A percentile compares a stretch with the other conserved stretches of the same genome.
Evolutionary conservation across 1,284 basidiomycete genomes (phyloP).

Genomic region (Bondarzewia mesenterica): DNA sequence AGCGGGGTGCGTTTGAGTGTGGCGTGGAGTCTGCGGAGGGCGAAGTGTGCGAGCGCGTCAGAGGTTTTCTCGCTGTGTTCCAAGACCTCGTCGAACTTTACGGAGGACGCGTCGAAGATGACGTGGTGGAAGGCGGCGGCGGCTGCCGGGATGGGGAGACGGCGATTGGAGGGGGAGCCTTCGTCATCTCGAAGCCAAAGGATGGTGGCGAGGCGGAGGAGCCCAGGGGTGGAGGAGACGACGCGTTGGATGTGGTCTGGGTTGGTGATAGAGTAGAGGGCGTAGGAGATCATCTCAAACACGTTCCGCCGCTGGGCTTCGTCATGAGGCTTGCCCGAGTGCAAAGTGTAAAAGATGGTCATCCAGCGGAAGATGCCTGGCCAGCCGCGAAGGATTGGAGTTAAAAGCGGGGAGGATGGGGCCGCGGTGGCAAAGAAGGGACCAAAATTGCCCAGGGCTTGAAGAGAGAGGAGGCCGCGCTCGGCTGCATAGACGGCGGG

Average conservation of each 20-base stretch:
- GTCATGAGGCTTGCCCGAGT: slow-evolving; percentile 1
- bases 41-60: slow-evolving; percentile 21
- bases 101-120: slow-evolving; percentile 15
- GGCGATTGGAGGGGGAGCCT: slow-evolving; percentile 15
- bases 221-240: slow-evolving; percentile 23
- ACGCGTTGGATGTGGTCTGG: slow-evolving; percentile 19
- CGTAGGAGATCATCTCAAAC: slow-evolving; percentile 22
- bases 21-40: slow-evolving; percentile 20
- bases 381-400: slow-evolving; percentile 23
- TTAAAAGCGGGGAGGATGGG: slow-evolving; percentile 10
- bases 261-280: slow-evolving; percentile 23
- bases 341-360: slow-evolving; percentile 22
- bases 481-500: slow-evolving; percentile 11
- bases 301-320: slow-evolving; percentile 15
- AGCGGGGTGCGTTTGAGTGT: slow-evolving; percentile 11
- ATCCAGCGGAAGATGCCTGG: slow-evolving; percentile 30
- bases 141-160: slow-evolving; percentile 18
- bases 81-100: slow-evolving; percentile 22
- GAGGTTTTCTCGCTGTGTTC: slow-evolving; percentile 17
- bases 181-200: slow-evolving; percentile 28
- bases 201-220: slow-evolving; percentile 26
- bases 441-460: slow-evolving; percentile 26
- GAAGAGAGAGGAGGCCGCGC: slow-evolving; percentile 24
- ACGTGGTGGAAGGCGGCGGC: slow-evolving; percentile 26
- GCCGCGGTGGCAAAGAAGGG: slow-evolving; percentile 15